These are phyloP conservation scores for Jacaranda copaia DNA, from an alignment of 257 asterid species.

Conservation along the genomic window DNA sequence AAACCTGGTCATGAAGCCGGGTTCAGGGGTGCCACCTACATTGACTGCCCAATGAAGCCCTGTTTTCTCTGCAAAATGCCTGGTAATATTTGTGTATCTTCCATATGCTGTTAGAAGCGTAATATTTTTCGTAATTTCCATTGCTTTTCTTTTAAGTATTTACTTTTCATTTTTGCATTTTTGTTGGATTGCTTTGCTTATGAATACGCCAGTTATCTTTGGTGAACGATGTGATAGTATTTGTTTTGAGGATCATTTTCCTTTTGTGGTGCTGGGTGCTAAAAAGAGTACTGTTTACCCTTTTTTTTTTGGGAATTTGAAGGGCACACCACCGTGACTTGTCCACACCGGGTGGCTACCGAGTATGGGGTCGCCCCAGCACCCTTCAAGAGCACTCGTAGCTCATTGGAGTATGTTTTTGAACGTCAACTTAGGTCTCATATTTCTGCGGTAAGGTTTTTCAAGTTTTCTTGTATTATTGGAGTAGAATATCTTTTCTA, in stretches of 20 bases:
- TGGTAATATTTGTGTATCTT: constrained; percentile 51
- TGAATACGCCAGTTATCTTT: not conserved
- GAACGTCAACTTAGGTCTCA: constrained; percentile 75
- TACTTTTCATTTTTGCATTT: not conserved
- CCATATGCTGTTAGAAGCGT: constrained; percentile 3
- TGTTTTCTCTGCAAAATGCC: constrained; percentile 98
- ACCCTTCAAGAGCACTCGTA: constrained; percentile 58
- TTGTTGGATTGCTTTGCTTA: not conserved
- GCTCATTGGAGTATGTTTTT: constrained; percentile 75
- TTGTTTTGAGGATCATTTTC: not conserved
- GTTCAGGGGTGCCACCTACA: constrained; percentile 90
- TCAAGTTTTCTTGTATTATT: constrained; percentile 8
- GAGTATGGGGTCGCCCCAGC: constrained; percentile 86
- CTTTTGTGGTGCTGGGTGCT: constrained; percentile 5
- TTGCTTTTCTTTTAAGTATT: not conserved
- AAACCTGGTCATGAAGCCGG: constrained; percentile 98
- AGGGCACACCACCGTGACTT: constrained; percentile 92
- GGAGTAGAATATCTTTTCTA: not conserved
- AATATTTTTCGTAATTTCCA: not conserved
- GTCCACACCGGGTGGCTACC: constrained; percentile 92
- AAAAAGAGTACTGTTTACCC: not conserved
- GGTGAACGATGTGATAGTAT: not conserved
- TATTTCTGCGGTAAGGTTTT: constrained; percentile 56
- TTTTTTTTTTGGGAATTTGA: constrained; percentile 39
- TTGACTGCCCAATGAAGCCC: constrained; percentile 99